phyloP scores from a whole-genome alignment of 768 basidiomycete species.

The Leccinum sublutescens region DNA sequence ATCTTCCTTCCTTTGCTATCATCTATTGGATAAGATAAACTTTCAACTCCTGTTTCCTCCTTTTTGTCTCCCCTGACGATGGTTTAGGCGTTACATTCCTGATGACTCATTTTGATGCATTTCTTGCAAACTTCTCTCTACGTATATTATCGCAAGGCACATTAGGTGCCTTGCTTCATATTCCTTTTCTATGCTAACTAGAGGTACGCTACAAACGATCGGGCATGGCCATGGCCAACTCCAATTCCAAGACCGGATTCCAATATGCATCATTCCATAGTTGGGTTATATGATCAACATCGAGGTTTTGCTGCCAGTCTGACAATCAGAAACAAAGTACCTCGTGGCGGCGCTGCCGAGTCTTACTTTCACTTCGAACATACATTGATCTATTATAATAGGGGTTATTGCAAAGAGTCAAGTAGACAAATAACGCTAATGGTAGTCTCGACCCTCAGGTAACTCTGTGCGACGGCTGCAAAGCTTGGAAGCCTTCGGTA shows the following conservation, averaged over 20 bases:
- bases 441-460: too few relatives aligned
- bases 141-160: not conserved
- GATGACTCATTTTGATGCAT: not conserved
- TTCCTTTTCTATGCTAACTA: not conserved
- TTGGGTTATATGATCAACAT: too few relatives aligned
- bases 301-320: too few relatives aligned
- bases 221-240: not conserved
- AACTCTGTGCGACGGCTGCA: too few relatives aligned
- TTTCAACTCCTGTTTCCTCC: not conserved
- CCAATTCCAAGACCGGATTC: not conserved
- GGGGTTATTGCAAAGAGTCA: too few relatives aligned
- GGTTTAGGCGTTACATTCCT: not conserved
- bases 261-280: too few relatives aligned
- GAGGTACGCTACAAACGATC: conserved; percentile 4
- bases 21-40: not conserved
- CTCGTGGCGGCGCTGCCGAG: too few relatives aligned
- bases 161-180: not conserved
- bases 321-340: too few relatives aligned
- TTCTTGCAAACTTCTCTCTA: not conserved
- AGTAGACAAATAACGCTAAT: too few relatives aligned
- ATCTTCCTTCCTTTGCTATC: not conserved
- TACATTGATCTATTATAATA: too few relatives aligned
- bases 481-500: too few relatives aligned
- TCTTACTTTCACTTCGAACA: too few relatives aligned
- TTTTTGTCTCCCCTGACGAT: not conserved